These are phyloP conservation scores for Claviceps citrina DNA, from an alignment of 2,329 filamentous ascomycete genomes.

Conservation along the genomic window DNA sequence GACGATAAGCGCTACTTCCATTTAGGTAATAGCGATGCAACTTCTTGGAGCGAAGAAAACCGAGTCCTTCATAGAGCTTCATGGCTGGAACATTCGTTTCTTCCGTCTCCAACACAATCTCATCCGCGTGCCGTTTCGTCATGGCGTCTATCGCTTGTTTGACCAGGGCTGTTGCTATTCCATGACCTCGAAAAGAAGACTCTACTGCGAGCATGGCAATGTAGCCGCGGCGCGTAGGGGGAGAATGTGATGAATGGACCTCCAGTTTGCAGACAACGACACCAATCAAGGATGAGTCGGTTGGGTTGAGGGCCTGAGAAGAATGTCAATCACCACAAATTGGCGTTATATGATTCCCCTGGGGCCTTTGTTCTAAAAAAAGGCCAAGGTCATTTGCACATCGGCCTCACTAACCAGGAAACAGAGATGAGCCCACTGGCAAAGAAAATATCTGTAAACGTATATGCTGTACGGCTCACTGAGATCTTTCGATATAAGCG, in stretches of 20 bases:
- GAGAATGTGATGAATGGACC: slow-evolving; percentile 67
- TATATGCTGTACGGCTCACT: slow-evolving; percentile 99
- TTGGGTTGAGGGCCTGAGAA: slow-evolving; percentile 41
- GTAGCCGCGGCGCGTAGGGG: slow-evolving; percentile 65
- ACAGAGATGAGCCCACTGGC: slow-evolving; percentile 95
- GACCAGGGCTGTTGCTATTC: slow-evolving; percentile 82
- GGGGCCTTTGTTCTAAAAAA: background rate
- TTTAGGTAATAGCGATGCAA: slow-evolving; percentile 93
- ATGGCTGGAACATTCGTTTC: slow-evolving; percentile 82
- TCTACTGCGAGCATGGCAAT: slow-evolving; percentile 97
- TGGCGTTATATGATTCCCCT: too few relatives aligned
- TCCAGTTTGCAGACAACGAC: slow-evolving; percentile 94
- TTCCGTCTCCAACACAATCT: slow-evolving; percentile 92
- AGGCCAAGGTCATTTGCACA: background rate
- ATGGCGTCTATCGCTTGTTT: slow-evolving; percentile 82
- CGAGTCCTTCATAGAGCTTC: slow-evolving; percentile 80
- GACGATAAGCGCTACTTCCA: slow-evolving; percentile 81
- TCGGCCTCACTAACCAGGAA: slow-evolving; percentile 53
- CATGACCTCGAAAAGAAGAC: slow-evolving; percentile 61
- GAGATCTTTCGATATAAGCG: slow-evolving; percentile 86
- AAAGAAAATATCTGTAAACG: slow-evolving; percentile 94
- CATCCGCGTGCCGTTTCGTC: slow-evolving; percentile 69
- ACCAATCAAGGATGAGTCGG: slow-evolving; percentile 55
- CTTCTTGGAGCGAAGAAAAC: slow-evolving; percentile 83
- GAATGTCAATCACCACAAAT: slow-evolving; percentile 4